A percentile compares a stretch with the other conserved stretches of the same genome.
phyloP scores from a whole-genome alignment of 2,329 filamentous ascomycete species.

The Aspergillus tanneri region DNA sequence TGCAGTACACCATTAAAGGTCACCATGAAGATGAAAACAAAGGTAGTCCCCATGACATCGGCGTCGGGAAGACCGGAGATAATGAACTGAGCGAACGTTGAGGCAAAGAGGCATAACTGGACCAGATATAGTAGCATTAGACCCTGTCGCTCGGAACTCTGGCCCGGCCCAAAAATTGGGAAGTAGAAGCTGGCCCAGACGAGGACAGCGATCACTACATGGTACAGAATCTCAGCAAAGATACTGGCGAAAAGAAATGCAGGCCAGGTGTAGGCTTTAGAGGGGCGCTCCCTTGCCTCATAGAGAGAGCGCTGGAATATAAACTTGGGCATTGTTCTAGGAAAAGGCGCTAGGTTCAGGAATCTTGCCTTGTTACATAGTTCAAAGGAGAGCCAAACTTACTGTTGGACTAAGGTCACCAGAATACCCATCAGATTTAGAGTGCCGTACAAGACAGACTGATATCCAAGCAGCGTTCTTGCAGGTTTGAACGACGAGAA shows the following conservation, averaged over 20 bases:
- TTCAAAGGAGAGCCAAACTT: slow-evolving; percentile 13
- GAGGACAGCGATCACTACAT: slow-evolving; percentile 67
- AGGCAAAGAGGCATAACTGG: slow-evolving; percentile 10
- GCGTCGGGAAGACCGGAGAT: slow-evolving; percentile 3
- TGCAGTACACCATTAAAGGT: slow-evolving; percentile 44
- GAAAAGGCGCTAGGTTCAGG: too few relatives aligned
- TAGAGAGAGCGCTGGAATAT: slow-evolving; percentile 76
- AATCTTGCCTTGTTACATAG: too few relatives aligned
- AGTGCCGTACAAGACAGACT: slow-evolving; percentile 80
- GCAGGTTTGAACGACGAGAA: slow-evolving; percentile 72
- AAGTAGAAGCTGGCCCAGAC: slow-evolving; percentile 83
- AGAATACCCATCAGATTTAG: slow-evolving; percentile 67
- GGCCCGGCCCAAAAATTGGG: slow-evolving; percentile 52
- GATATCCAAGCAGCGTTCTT: slow-evolving; percentile 70
- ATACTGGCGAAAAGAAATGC: slow-evolving; percentile 80
- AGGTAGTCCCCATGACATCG: slow-evolving; percentile 1
- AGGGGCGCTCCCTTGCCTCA: slow-evolving; percentile 77
- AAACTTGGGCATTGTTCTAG: slow-evolving; percentile 71
- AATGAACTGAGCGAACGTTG: slow-evolving; percentile 8
- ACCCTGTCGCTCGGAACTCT: background rate
- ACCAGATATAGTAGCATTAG: slow-evolving; percentile 9
- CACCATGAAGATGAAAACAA: background rate
- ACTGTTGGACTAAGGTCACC: slow-evolving; percentile 49
- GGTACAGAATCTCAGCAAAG: slow-evolving; percentile 72
- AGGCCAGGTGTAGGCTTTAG: slow-evolving; percentile 79